Conservation (phyloP, 2,329 filamentous ascomycete genomes). For the Tolypocladium guangdongense region DNA sequence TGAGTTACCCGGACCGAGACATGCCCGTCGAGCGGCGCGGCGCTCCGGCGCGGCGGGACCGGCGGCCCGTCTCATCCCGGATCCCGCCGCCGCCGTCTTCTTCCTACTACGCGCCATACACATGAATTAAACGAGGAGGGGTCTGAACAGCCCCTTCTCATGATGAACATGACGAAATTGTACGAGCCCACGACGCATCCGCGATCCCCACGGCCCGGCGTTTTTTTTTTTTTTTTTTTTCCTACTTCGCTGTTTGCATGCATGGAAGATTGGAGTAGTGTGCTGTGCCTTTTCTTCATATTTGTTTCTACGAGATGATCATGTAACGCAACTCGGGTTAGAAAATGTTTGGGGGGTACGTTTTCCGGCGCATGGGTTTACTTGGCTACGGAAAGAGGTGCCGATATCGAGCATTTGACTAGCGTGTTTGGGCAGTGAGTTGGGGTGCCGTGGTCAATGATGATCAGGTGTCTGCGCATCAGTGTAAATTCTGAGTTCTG, state of each 20-base stretch:
- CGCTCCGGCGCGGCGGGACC: background rate
- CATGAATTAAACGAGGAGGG: background rate
- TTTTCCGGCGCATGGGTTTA: background rate
- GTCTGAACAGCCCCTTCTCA: background rate
- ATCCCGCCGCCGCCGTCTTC: background rate
- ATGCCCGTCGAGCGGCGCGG: constrained; percentile 3
- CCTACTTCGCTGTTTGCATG: background rate
- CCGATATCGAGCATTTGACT: background rate
- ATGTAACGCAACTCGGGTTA: background rate
- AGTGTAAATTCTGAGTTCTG: background rate
- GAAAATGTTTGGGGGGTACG: background rate
- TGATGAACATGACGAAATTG: background rate
- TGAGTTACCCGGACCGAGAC: constrained; percentile 11
- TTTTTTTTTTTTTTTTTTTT: background rate
- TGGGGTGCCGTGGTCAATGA: background rate
- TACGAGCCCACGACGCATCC: background rate
- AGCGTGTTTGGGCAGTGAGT: background rate
- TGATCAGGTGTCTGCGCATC: background rate
- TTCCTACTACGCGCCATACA: constrained; percentile 1
- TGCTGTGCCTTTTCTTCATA: background rate
- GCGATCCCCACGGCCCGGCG: background rate
- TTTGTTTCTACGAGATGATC: background rate
- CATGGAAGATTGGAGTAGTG: background rate
- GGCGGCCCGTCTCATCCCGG: background rate
- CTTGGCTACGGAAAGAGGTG: background rate